Conservation (phyloP, 805 yeast genomes). For the Saturnispora sanitii region DNA sequence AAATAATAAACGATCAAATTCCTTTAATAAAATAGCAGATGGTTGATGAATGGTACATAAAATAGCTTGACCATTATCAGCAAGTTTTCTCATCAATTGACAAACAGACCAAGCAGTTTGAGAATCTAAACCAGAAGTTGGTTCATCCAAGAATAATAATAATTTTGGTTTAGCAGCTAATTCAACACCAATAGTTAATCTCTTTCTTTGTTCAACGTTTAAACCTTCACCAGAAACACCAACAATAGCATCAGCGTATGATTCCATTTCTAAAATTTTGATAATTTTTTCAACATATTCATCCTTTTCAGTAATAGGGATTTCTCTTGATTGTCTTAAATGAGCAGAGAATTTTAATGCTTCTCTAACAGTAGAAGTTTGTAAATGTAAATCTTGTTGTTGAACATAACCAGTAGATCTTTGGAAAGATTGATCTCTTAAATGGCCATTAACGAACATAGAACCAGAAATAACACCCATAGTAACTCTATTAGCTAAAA, state of each 20-base stretch:
- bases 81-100: slow-evolving; percentile 42
- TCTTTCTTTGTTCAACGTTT: slow-evolving; percentile 46
- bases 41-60: slow-evolving; percentile 79
- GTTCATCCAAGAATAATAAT: slow-evolving; percentile 48
- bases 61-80: slow-evolving; percentile 44
- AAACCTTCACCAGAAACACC: slow-evolving; percentile 43
- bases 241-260: slow-evolving; percentile 47
- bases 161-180: slow-evolving; percentile 46
- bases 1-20: slow-evolving; percentile 67
- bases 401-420: slow-evolving; percentile 52
- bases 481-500: slow-evolving; percentile 42
- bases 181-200: slow-evolving; percentile 48
- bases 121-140: slow-evolving; percentile 52
- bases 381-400: slow-evolving; percentile 48
- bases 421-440: slow-evolving; percentile 39
- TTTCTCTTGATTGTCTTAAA: slow-evolving; percentile 34
- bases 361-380: slow-evolving; percentile 44
- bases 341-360: slow-evolving; percentile 43
- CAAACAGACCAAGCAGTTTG: slow-evolving; percentile 53
- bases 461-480: slow-evolving; percentile 51
- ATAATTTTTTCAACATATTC: slow-evolving; percentile 45
- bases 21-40: slow-evolving; percentile 66
- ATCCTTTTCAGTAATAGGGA: slow-evolving; percentile 35
- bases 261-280: slow-evolving; percentile 38
- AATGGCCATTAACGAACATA: slow-evolving; percentile 45